phyloP scores from a whole-genome alignment of 2,329 filamentous ascomycete genomes.

The Pyrenochaeta sp. region DNA sequence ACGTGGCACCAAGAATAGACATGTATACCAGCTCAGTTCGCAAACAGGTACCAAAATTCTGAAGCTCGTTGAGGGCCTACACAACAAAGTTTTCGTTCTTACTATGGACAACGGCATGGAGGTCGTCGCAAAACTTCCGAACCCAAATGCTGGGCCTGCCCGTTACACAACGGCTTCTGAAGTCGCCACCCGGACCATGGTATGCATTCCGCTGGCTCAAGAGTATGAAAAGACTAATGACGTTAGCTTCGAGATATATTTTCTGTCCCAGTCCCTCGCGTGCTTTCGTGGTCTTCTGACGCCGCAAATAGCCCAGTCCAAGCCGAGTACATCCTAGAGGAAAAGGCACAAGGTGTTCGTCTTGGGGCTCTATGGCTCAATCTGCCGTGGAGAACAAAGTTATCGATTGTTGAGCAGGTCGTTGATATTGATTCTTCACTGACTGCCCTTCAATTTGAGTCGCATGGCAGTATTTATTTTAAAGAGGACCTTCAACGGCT shows the following conservation, averaged over 20 bases:
- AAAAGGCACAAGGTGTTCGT: slow-evolving; percentile 5
- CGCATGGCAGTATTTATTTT: too few species aligned
- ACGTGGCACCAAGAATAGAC: too few species aligned
- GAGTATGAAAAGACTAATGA: too few species aligned
- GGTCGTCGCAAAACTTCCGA: slow-evolving; percentile 27
- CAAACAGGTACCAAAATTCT: too few species aligned
- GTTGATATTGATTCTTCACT: too few species aligned
- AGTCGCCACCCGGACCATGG: slow-evolving; percentile 23
- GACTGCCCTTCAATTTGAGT: too few species aligned
- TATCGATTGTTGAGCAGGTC: too few species aligned
- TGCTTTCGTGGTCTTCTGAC: slow-evolving; percentile 35
- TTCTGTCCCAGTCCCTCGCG: slow-evolving; percentile 34
- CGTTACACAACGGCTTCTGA: slow-evolving; percentile 23
- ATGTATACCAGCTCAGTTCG: too few species aligned
- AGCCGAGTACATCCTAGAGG: slow-evolving; percentile 33
- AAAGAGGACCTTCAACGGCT: too few species aligned
- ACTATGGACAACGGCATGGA: slow-evolving; percentile 24
- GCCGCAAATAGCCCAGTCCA: slow-evolving; percentile 24
- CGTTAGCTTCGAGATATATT: slow-evolving; percentile 22
- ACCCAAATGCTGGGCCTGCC: slow-evolving; percentile 29
- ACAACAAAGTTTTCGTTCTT: slow-evolving; percentile 31
- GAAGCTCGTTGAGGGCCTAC: slow-evolving; percentile 31
- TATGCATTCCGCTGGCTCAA: too few species aligned
- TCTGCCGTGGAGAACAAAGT: too few species aligned
- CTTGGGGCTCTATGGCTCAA: too few species aligned